phyloP scores from a whole-genome alignment of 768 basidiomycete genomes.

The Trametes coccinea region DNA sequence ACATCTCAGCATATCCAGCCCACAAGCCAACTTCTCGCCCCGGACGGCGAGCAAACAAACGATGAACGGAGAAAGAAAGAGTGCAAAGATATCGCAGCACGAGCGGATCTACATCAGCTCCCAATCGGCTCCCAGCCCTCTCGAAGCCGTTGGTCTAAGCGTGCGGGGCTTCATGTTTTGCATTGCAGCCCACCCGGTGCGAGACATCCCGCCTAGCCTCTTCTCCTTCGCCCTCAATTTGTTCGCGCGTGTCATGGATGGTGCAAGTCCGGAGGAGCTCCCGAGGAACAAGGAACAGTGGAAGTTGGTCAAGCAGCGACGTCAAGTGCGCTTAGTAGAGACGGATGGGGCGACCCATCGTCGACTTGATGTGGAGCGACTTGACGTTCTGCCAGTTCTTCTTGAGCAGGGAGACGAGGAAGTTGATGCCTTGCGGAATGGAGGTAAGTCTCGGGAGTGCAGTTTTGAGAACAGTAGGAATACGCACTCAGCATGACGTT shows the following conservation, averaged over 20 bases:
- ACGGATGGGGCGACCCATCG: conserved; percentile 98
- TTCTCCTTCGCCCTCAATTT: not conserved
- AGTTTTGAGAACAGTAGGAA: too few species aligned
- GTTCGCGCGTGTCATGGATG: not conserved
- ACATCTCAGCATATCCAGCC: conserved; percentile 12
- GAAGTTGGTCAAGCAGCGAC: conserved; percentile 1
- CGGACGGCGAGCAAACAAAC: conserved; percentile 9
- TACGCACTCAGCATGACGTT: conserved; percentile 95
- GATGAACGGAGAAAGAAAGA: conserved; percentile 7
- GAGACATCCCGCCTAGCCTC: not conserved
- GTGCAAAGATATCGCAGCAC: conserved; percentile 20
- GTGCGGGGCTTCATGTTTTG: conserved; percentile 97
- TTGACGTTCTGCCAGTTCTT: conserved; percentile 99
- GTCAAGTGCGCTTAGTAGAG: conserved; percentile 63
- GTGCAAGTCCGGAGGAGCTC: conserved; percentile 5
- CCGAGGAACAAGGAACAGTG: not conserved
- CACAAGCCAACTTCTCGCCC: conserved; percentile 1
- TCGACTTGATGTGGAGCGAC: conserved; percentile 97
- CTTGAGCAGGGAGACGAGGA: conserved; percentile 98
- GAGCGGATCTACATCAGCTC: conserved; percentile 66
- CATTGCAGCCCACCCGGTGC: conserved; percentile 51
- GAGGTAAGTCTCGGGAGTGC: conserved; percentile 8
- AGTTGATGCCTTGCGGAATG: conserved; percentile 82
- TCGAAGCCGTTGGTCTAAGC: conserved; percentile 91
- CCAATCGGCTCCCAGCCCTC: conserved; percentile 76